Percentiles rank a stretch among this genome's conserved stretches.
Conservation (phyloP, 345 rosid species). For the Lepidium aucheri region DNA sequence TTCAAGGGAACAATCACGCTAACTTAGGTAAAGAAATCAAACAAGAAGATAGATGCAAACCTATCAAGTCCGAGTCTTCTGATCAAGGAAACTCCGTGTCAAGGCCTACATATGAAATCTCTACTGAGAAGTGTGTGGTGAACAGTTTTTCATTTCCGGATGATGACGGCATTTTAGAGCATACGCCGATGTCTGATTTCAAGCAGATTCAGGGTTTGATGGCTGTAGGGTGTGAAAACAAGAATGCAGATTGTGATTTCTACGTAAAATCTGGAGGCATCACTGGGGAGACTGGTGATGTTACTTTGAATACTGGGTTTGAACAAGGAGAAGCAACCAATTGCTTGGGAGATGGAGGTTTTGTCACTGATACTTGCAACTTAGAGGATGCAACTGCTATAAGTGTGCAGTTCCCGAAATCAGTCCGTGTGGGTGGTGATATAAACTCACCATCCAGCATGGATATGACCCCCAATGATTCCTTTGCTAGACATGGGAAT, state of each 20-base stretch:
- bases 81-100: conserved; percentile 47
- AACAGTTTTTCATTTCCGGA: conserved; percentile 31
- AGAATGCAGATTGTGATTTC: conserved; percentile 9
- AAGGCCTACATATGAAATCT: conserved; percentile 24
- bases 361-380: conserved; percentile 21
- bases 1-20: conserved; percentile 46
- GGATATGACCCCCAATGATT: conserved; percentile 32
- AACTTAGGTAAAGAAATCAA: conserved; percentile 23
- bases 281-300: conserved; percentile 32
- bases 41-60: conserved; percentile 29
- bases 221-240: conserved; percentile 22
- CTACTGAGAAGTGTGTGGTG: conserved; percentile 29
- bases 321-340: conserved; percentile 22
- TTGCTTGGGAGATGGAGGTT: conserved; percentile 30
- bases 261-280: conserved; percentile 22
- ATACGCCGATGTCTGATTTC: conserved; percentile 27
- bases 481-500: conserved; percentile 51
- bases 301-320: conserved; percentile 28
- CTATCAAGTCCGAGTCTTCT: conserved; percentile 37
- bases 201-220: conserved; percentile 21
- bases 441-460: conserved; percentile 29
- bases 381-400: conserved; percentile 36
- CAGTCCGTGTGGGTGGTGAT: conserved; percentile 31
- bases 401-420: conserved; percentile 28
- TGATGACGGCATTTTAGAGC: conserved; percentile 34